Evolutionary conservation across 1,284 basidiomycete genomes (phyloP).

Genomic region (Boletus sp.): DNA sequence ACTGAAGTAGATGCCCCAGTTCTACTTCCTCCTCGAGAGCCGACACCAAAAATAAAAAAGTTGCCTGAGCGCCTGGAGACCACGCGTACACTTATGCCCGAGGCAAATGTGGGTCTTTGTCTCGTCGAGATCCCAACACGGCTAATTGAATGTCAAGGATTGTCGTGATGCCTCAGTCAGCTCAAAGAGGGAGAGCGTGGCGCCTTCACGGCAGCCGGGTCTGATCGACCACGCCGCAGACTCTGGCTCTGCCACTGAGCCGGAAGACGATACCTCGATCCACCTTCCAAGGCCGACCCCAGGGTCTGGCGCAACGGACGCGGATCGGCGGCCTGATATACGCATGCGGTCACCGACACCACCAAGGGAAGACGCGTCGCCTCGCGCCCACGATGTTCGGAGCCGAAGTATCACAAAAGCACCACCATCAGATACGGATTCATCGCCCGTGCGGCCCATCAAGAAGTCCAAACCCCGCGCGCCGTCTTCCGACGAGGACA

Average conservation of each 20-base stretch:
- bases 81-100: slow-evolving; percentile 4
- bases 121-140: not conserved
- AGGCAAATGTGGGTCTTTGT: slow-evolving; percentile 20
- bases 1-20: slow-evolving; percentile 40
- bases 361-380: slow-evolving; percentile 15
- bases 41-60: slow-evolving; percentile 16
- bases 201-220: slow-evolving; percentile 11
- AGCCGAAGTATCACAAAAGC: slow-evolving; percentile 22
- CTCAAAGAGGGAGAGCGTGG: slow-evolving; percentile 6
- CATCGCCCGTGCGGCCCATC: slow-evolving; percentile 42
- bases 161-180: not conserved
- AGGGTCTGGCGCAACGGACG: not conserved
- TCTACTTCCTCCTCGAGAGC: slow-evolving; percentile 27
- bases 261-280: slow-evolving; percentile 35
- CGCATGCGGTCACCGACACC: slow-evolving; percentile 25
- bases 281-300: slow-evolving; percentile 2
- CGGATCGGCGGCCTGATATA: slow-evolving; percentile 15
- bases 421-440: slow-evolving; percentile 41
- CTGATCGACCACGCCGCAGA: slow-evolving; percentile 24
- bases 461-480: slow-evolving; percentile 45
- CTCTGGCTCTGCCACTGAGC: slow-evolving; percentile 49
- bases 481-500: slow-evolving; percentile 50
- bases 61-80: slow-evolving; percentile 7
- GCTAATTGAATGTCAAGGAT: slow-evolving; percentile 21
- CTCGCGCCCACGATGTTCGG: slow-evolving; percentile 19